Base-by-base conservation (phyloP, 2,329 filamentous ascomycete species). In the Neofusicoccum sp. region DNA sequence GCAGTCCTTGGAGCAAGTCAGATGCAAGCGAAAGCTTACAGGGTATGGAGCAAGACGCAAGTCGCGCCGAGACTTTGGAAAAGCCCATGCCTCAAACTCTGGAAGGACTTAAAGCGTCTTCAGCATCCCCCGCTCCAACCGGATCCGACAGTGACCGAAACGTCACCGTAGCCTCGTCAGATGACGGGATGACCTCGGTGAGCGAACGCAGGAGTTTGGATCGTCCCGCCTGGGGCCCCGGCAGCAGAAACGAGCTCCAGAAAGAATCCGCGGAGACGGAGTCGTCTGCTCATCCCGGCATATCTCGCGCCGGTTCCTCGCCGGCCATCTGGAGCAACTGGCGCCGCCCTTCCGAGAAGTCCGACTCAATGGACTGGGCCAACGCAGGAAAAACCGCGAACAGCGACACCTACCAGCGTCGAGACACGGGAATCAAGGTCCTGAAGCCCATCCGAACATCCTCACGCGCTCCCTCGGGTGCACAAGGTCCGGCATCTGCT, bases 341-440 rank as follows among this genome's bases (percentile, higher is more conserved):
- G 81, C 76, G 81, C 50, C 79, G 79, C 52, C 43, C 44, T 3
- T 11, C 61, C 14, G 61, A 62, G 41, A 56, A 34, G 28, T 41
- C 61, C 6, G 50, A 62, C 12, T 48, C 61, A 36, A 60, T 43
- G 48, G 88, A 89, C 45, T 82, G 80, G 70, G 78, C 80, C n/a
- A 84, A 81, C 63, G 85, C 86, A 65, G 81, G 77, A 67, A 83
- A 83, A 61, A 75, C 85, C 67, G 71, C 79, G 12, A 88, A 87
- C 69, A 73, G 87, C 68, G 74, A 77, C 29, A 87, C 88, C 31
- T 92, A 92, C 72, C 89, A 92, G 72, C 89, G 69, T 81, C 88
- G 67, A 78, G 87, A 72, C 81, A 86, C 90, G 56, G 88, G 87
- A 56, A 98, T 98, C 90, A 98, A 97, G 80, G 89, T 97, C 1